phyloP scores from a whole-genome alignment of 495 filamentous ascomycete species.

The Aspergillus sclerotiicarbonarius region DNA sequence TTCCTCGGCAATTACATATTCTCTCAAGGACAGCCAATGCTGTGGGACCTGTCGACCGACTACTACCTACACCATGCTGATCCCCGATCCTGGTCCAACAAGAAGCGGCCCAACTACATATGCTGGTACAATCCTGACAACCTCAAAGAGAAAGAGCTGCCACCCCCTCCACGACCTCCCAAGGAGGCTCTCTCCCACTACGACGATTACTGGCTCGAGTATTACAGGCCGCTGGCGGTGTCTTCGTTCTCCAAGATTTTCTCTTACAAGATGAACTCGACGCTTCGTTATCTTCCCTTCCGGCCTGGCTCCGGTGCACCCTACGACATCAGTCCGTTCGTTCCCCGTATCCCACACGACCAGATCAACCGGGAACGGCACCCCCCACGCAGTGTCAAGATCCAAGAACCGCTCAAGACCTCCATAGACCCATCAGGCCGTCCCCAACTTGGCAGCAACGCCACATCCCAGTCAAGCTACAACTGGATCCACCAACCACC shows the following conservation, averaged over 20 bases:
- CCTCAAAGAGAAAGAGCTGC: slow-evolving; percentile 60
- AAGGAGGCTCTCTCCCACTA: slow-evolving; percentile 64
- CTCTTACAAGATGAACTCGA: slow-evolving; percentile 85
- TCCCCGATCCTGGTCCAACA: slow-evolving; percentile 68
- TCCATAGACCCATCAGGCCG: slow-evolving; percentile 11
- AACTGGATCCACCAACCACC: slow-evolving; percentile 31
- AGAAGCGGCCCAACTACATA: slow-evolving; percentile 67
- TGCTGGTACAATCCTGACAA: slow-evolving; percentile 82
- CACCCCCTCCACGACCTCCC: slow-evolving; percentile 45
- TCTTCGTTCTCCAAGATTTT: slow-evolving; percentile 89
- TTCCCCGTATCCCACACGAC: slow-evolving; percentile 58
- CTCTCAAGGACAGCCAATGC: slow-evolving; percentile 85
- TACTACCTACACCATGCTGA: slow-evolving; percentile 94
- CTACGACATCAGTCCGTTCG: slow-evolving; percentile 82
- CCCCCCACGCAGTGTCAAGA: slow-evolving; percentile 43
- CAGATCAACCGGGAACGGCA: slow-evolving; percentile 38
- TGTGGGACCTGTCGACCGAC: slow-evolving; percentile 94
- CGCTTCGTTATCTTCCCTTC: slow-evolving; percentile 74
- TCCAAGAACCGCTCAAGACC: slow-evolving; percentile 38
- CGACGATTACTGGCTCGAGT: slow-evolving; percentile 98
- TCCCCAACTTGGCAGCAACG: slow-evolving; percentile 8
- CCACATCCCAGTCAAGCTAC: slow-evolving; percentile 13
- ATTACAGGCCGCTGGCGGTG: slow-evolving; percentile 82
- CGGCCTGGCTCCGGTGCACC: slow-evolving; percentile 65
- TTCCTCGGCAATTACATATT: slow-evolving; percentile 97